Base-by-base conservation (phyloP, 306 rosid species). In the Lablab purpureus region DNA sequence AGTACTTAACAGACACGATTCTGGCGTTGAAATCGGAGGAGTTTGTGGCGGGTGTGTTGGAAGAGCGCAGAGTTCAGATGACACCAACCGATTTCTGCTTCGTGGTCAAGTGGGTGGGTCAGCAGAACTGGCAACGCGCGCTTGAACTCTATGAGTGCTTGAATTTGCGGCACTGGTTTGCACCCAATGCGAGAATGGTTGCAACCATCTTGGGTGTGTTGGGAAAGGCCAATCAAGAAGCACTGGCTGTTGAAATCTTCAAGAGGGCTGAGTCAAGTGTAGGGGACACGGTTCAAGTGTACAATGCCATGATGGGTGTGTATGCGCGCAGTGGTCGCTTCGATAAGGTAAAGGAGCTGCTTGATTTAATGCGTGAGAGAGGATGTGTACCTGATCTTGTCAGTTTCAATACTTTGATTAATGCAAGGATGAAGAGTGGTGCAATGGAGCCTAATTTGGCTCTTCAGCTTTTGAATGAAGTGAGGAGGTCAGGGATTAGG, bases 271-370 rank as follows among this genome's bases (percentile, higher is more conserved):
- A 91, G 87, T 45, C 91, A 10, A 49, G 21, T 3, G 75, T 75
- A 10, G 95, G 82, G 4, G 88, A 84, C 80, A 88, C 90, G 3
- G 97, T 94, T 36, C 97, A 91, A 70, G 97, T 94, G 30, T 94
- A 89, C 70, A 94, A 94, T 85, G 92, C 97, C 22, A 92, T 92
- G 91, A 94, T 94, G 97, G 97, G 97, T 63, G 97, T 94, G 17
- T 88, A 91, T 81, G 97, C 98, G 0, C 70, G 97, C 79, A 88
- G 69, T 73, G 98, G 97, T 12, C 85, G 87, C 28, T 91, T 89
- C 79, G 71, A 80, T 21, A 84, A 87, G 83, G 97, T 89, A 28
- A 84, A 82, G 49, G 86, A 89, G 18, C 51, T 91, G 88, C 92
- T 94, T 40, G 89, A 85, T 78, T 46, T 89, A 64, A 91, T 94